Evolutionary conservation across 352 stramenopile genomes (phyloP), one percentile per base, ranked within the genome.

Genomic region (Phytophthora agathidicida): DNA sequence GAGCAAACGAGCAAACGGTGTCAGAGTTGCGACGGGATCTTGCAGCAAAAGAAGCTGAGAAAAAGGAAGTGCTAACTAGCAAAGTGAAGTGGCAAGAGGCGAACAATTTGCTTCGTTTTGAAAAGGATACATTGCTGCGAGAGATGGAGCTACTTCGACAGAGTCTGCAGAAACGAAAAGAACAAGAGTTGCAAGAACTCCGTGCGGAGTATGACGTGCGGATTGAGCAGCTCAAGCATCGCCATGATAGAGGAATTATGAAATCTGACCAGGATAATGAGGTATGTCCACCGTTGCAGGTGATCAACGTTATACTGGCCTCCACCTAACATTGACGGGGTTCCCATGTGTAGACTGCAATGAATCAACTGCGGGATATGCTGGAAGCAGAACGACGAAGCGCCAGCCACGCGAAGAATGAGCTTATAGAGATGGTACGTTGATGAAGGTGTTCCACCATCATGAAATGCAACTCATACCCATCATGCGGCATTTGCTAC

Each of bases 61-160:
- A 69, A 7, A 58, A 70, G 4, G 47, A 63, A 14, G 16, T 77
- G 5, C 30, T 65, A 17, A 53, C 71, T 38, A 71, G 38, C 10
- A 77, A 68, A 19, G 6, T 38, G 14, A 65, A 81, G 19, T 65
- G 85, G 13, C 71, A 88, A 17, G 74, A 92, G 36, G 48, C 60
- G 4, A 75, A 75, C n/a, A 79, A 75, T 26, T 59, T 86, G 35
- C 59, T 92, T 27, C 49, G 67, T 16, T 90, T 92, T 52, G 82
- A 92, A 44, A 90, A 89, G 45, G 82, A 89, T 13, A 89, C 82
- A 2, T 9, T 84, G 13, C 43, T 75, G 8, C 78, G 77, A 22
- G 82, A 92, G 41, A 76, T 92, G 56, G 72, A 76, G n/a, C 22
- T 83, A 28, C 63, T 88, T 8, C 30, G 72, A 2, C 74, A 86